Percentiles rank a stretch among this genome's conserved stretches.
phyloP scores from a whole-genome alignment of 169 alveolate species.

The Nephromyces sp. region DNA sequence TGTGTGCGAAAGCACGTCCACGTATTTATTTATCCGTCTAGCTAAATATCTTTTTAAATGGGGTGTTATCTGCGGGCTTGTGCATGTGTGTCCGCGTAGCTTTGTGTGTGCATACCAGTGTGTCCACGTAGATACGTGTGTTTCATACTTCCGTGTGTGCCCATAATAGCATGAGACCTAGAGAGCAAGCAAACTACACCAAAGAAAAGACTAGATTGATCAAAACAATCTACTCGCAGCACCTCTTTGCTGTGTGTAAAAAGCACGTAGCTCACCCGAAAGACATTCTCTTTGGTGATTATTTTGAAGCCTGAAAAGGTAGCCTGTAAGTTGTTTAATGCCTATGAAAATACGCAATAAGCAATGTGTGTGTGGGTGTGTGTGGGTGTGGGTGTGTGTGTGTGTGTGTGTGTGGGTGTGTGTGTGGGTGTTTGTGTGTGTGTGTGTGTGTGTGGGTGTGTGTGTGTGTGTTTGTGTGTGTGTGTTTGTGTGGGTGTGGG shows the following conservation, averaged over 20 bases:
- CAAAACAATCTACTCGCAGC: background rate
- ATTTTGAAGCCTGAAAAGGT: slow-evolving; percentile 85
- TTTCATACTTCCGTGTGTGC: background rate
- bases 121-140: background rate
- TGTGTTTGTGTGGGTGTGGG: too few species aligned
- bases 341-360: slow-evolving; percentile 43
- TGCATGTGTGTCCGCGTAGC: too few species aligned
- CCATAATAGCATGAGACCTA: background rate
- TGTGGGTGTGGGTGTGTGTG: too few species aligned
- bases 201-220: background rate
- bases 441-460: too few species aligned
- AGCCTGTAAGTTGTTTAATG: slow-evolving; percentile 90
- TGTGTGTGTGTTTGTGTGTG: too few species aligned
- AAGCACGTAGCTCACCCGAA: slow-evolving; percentile 70
- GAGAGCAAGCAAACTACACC: background rate
- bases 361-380: background rate
- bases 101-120: background rate
- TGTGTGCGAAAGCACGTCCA: too few species aligned
- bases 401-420: too few species aligned
- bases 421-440: too few species aligned
- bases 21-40: too few species aligned
- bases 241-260: background rate
- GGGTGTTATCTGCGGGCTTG: too few species aligned
- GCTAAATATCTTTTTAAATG: too few species aligned
- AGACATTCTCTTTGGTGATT: slow-evolving; percentile 88